Percentiles rank a stretch among this genome's conserved stretches.
phyloP scores from a whole-genome alignment of 176 grass and related monocot species.

The Luzula sylvatica region DNA sequence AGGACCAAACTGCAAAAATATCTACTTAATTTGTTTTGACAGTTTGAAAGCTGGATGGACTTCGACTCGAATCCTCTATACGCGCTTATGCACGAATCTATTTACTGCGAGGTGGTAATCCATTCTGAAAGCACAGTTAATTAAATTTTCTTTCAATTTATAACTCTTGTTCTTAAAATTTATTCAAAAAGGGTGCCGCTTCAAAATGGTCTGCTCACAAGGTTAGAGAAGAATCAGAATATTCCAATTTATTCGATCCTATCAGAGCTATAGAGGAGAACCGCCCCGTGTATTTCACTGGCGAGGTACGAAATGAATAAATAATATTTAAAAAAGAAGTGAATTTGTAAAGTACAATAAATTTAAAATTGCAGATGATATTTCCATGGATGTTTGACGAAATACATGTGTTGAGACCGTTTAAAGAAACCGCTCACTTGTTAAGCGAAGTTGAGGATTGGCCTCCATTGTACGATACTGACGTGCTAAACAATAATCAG shows the following conservation, averaged over 20 bases:
- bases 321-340: no score
- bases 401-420: conserved; percentile 41
- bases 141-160: neutral
- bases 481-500: conserved; percentile 66
- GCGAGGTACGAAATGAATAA: conserved; percentile 47
- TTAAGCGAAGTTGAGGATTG: conserved; percentile 66
- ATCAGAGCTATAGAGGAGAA: conserved; percentile 66
- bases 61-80: conserved; percentile 84
- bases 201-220: conserved; percentile 87
- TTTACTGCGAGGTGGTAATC: conserved; percentile 84
- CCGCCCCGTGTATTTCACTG: conserved; percentile 68
- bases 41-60: conserved; percentile 81
- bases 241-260: conserved; percentile 67
- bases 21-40: conserved; percentile 18
- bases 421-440: conserved; percentile 76
- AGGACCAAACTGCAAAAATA: no score
- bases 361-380: conserved; percentile 43
- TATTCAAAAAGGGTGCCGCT: conserved; percentile 48
- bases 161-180: neutral
- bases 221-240: conserved; percentile 32
- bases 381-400: conserved; percentile 89
- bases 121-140: neutral
- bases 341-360: conserved; percentile 5
- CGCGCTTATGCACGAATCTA: conserved; percentile 80
- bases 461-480: conserved; percentile 58